phyloP scores from a whole-genome alignment of 2,329 filamentous ascomycete genomes.

The Aureobasidium sp. region DNA sequence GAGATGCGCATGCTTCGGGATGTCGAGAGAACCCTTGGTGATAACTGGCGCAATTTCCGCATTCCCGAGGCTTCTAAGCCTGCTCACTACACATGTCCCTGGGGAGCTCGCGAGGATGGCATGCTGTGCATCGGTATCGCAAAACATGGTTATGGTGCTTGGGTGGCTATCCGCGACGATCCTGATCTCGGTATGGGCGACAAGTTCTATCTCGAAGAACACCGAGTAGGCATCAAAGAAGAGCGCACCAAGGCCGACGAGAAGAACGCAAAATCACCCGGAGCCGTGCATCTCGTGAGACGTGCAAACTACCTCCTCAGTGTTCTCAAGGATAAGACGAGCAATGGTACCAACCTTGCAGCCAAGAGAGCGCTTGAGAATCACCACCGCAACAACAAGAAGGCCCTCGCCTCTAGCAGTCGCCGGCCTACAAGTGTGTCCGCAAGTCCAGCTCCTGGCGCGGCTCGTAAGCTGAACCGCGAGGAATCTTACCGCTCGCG shows the following conservation, averaged over 20 bases:
- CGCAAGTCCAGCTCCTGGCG: conserved; percentile 59
- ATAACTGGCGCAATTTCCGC: conserved; percentile 67
- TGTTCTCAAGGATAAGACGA: conserved; percentile 80
- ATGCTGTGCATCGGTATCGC: conserved; percentile 95
- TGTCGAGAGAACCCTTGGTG: conserved; percentile 54
- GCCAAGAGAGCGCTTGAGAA: conserved; percentile 80
- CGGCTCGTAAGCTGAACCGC: conserved; percentile 28
- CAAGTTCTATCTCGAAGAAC: conserved; percentile 94
- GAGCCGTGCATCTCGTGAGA: conserved; percentile 93
- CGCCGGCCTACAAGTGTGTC: conserved; percentile 53
- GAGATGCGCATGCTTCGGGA: conserved; percentile 80
- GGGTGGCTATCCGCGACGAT: conserved; percentile 91
- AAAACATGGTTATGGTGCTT: conserved; percentile 89
- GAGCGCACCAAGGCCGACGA: conserved; percentile 70
- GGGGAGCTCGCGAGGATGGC: conserved; percentile 88
- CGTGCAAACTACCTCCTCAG: conserved; percentile 91
- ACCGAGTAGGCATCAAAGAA: conserved; percentile 96
- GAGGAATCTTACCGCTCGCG: conserved; percentile 29
- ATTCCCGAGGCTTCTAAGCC: conserved; percentile 87
- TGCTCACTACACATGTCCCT: conserved; percentile 82
- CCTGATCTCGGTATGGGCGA: conserved; percentile 74
- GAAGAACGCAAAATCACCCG: conserved; percentile 75
- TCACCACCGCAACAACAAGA: conserved; percentile 92
- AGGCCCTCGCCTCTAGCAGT: conserved; percentile 52
- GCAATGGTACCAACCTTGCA: conserved; percentile 53